These are phyloP conservation scores for Hyaloperonospora brassicae DNA, from an alignment of 352 stramenopile species.

Conservation along the genomic window DNA sequence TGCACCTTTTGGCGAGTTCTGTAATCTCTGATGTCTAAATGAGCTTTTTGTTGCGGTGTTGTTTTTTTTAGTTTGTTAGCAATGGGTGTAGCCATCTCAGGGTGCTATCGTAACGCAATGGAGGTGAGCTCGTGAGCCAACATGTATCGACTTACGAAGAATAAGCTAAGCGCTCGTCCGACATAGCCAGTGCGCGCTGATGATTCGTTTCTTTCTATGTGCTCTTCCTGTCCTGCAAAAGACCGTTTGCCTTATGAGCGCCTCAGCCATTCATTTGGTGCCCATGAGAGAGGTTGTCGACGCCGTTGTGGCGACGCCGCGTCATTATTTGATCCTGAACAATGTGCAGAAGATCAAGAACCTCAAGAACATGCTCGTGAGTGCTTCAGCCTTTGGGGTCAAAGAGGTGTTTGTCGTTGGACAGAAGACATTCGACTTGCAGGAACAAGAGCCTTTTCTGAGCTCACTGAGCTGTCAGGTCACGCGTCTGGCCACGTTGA, in stretches of 20 bases:
- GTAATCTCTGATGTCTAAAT: slow-evolving; percentile 24
- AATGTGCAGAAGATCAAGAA: slow-evolving; percentile 91
- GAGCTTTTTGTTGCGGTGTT: slow-evolving; percentile 5
- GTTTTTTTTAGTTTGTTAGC: not conserved
- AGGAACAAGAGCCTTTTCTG: slow-evolving; percentile 47
- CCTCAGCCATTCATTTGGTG: no score
- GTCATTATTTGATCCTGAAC: slow-evolving; percentile 84
- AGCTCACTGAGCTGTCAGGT: slow-evolving; percentile 41
- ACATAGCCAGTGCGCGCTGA: no score
- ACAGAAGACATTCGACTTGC: slow-evolving; percentile 70
- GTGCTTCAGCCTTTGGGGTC: slow-evolving; percentile 77
- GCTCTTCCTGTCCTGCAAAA: no score
- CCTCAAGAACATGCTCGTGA: slow-evolving; percentile 81
- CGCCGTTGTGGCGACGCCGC: slow-evolving; percentile 3
- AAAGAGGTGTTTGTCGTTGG: slow-evolving; percentile 83
- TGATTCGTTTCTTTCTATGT: no score
- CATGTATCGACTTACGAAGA: no score
- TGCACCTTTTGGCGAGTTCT: slow-evolving; percentile 24
- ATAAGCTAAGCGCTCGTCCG: no score
- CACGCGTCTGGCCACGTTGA: slow-evolving; percentile 66
- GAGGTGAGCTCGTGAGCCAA: no score
- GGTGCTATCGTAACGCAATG: no score
- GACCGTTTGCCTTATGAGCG: no score
- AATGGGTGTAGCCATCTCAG: slow-evolving; percentile 25
- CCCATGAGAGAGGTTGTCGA: not conserved